phyloP scores from a whole-genome alignment of 306 rosid species.

The Dryas alaskensis region DNA sequence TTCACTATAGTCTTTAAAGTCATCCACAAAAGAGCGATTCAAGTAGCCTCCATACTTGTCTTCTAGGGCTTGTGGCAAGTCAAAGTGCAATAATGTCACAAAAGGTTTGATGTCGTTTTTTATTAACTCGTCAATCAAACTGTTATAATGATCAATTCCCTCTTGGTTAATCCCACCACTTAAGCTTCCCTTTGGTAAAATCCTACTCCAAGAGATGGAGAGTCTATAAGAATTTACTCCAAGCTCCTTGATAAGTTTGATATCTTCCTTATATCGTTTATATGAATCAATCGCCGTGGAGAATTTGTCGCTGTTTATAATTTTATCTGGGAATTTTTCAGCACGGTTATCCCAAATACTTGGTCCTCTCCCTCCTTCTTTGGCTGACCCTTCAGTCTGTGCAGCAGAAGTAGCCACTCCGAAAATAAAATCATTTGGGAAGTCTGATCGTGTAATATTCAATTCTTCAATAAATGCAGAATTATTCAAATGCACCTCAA shows the following conservation, averaged over 20 bases:
- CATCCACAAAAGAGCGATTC: slow-evolving; percentile 13
- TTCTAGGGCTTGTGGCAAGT: slow-evolving; percentile 27
- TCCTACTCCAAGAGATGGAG: slow-evolving; percentile 31
- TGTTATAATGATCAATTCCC: slow-evolving; percentile 28
- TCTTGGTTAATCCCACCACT: slow-evolving; percentile 27
- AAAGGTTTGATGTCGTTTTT: slow-evolving; percentile 26
- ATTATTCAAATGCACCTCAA: neutral
- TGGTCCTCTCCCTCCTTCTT: slow-evolving; percentile 10
- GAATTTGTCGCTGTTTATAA: neutral
- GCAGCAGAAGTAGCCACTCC: slow-evolving; percentile 8
- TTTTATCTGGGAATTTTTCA: slow-evolving; percentile 5
- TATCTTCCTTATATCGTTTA: slow-evolving; percentile 30
- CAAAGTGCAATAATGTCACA: slow-evolving; percentile 28
- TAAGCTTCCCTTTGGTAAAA: slow-evolving; percentile 15
- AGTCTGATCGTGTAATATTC: neutral
- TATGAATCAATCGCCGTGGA: slow-evolving; percentile 19
- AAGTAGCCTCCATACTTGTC: slow-evolving; percentile 27
- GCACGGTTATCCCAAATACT: slow-evolving; percentile 19
- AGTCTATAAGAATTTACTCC: slow-evolving; percentile 32
- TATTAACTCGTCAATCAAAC: slow-evolving; percentile 25
- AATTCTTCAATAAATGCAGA: neutral
- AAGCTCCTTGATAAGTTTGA: slow-evolving; percentile 19
- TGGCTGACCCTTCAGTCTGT: slow-evolving; percentile 21
- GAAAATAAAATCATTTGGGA: slow-evolving; percentile 3
- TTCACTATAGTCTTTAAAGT: slow-evolving; percentile 35